A percentile compares a stretch with the other conserved stretches of the same genome.
Conservation (phyloP, 2,329 filamentous ascomycete genomes). For the Neonectria faginata region DNA sequence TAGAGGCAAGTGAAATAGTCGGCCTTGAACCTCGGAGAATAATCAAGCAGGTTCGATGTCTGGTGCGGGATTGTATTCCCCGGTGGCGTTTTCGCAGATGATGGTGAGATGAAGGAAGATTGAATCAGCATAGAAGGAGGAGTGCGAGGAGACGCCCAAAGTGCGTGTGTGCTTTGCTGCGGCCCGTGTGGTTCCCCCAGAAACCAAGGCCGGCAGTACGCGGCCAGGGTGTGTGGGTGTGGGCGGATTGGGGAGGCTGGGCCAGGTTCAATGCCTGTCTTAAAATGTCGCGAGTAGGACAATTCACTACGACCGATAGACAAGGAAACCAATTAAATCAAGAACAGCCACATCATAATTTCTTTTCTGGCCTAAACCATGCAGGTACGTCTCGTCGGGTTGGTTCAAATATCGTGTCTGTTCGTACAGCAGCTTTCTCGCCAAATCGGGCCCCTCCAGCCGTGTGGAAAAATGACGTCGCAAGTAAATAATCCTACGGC, state of each 20-base stretch:
- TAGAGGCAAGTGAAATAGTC: slow-evolving; percentile 11
- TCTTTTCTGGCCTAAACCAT: neutral
- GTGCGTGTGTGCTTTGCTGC: slow-evolving; percentile 27
- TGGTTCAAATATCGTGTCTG: neutral
- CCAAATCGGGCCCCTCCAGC: neutral
- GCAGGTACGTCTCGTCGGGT: neutral
- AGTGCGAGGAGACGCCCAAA: slow-evolving; percentile 8
- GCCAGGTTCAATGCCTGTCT: slow-evolving; percentile 19
- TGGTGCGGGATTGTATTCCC: neutral
- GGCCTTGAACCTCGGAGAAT: slow-evolving; percentile 8
- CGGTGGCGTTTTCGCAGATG: slow-evolving; percentile 10
- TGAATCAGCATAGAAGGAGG: slow-evolving; percentile 5
- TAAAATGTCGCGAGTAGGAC: slow-evolving; percentile 7
- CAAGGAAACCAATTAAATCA: neutral
- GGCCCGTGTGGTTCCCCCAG: slow-evolving; percentile 44
- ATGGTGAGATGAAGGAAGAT: slow-evolving; percentile 7
- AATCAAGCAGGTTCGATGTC: slow-evolving; percentile 2
- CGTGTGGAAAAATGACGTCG: slow-evolving; percentile 46
- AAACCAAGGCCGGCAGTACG: slow-evolving; percentile 39
- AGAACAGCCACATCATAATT: neutral
- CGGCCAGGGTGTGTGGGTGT: slow-evolving; percentile 44
- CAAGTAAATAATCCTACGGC: slow-evolving; percentile 45
- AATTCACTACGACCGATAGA: neutral
- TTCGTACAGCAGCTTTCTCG: neutral
- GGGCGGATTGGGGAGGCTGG: slow-evolving; percentile 39